Conservation (phyloP, 2,329 filamentous ascomycete genomes). For the Cladophialophora yegresii region DNA sequence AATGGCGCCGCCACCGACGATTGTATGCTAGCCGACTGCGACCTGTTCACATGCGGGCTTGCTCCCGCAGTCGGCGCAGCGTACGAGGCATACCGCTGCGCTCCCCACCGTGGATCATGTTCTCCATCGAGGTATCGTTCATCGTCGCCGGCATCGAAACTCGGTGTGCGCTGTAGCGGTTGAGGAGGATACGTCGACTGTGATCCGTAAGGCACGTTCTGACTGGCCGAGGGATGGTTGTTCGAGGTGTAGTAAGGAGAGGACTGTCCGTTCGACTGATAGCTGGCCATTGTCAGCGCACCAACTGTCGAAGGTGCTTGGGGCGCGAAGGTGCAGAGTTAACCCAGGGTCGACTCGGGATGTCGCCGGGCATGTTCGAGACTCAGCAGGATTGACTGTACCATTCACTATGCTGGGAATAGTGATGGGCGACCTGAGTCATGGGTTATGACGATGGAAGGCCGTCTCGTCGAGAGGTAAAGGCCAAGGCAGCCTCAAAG, state of each 20-base stretch:
- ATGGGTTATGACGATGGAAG: conserved; percentile 16
- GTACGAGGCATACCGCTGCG: conserved; percentile 25
- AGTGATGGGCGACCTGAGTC: conserved; percentile 21
- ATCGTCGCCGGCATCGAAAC: conserved; percentile 78
- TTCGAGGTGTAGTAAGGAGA: conserved; percentile 46
- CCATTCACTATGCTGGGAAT: conserved; percentile 19
- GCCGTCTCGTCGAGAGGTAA: conserved; percentile 1
- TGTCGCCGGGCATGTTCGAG: conserved; percentile 31
- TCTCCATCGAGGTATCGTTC: conserved; percentile 52
- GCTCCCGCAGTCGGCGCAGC: conserved; percentile 11
- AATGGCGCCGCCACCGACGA: conserved; percentile 44
- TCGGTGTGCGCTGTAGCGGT: conserved; percentile 60
- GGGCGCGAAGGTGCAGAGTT: conserved; percentile 23
- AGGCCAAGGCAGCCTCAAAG: conserved; percentile 17
- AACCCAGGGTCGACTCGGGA: conserved; percentile 23
- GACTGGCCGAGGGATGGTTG: conserved; percentile 40
- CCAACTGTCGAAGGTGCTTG: conserved; percentile 11
- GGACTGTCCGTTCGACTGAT: conserved; percentile 56
- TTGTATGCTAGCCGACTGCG: conserved; percentile 35
- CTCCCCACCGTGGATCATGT: conserved; percentile 29
- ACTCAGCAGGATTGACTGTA: conserved; percentile 3
- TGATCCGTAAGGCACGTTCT: conserved; percentile 46
- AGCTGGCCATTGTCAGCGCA: conserved; percentile 55
- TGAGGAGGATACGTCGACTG: conserved; percentile 38
- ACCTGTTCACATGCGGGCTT: conserved; percentile 43